Evolutionary conservation across 2,329 filamentous ascomycete species (phyloP), one percentile per base, ranked within the genome.

Genomic region (Trichocomaceae sp.): DNA sequence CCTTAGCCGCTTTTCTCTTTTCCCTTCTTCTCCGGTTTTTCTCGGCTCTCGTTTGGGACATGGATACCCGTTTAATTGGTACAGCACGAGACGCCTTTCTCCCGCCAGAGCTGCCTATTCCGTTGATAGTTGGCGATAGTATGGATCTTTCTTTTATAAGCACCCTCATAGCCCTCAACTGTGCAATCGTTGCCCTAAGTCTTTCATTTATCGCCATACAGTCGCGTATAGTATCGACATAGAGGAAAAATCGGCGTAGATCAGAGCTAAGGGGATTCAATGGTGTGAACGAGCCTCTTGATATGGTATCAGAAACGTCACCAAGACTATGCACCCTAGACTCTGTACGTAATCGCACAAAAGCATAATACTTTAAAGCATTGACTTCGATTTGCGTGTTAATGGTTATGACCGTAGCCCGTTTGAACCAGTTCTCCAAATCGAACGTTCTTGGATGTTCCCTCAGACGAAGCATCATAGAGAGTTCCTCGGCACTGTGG

Each of bases 331-430:
- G 42, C 19, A 66, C 56, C 41, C 52, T 61, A 12, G 60, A 54
- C 41, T 68, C 63, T 5, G 58, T 49, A 17, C 52, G 33, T 15
- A 68, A 58, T 39, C 64, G 61, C 44, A 60, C 9, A 65, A 62
- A 68, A 35, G 65, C 64, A 50, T 63, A 41, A 22, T 58, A 35
- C 20, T 31, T 56, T 26, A 62, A 60, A 8, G 15, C 5, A 6
- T 13, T 23, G 9, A 52, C 6, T 17, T n/a, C 29, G 6, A 1
- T n/a, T 33, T 44, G 39, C 3, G 46, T 17, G 29, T 19, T 17
- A 5, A 5, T 1, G 19, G 12, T 10, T 15, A 26, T 22, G n/a
- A 56, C 1, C 19, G 10, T 15, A 15, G 9, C 41, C 9, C 19
- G 15, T 8, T 3, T 8, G 9, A 13, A 13, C 54, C 54, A 56